A percentile compares a stretch with the other conserved stretches of the same genome.
Evolutionary conservation across 768 basidiomycete species (phyloP).

Genomic region (Hericium alpestre): DNA sequence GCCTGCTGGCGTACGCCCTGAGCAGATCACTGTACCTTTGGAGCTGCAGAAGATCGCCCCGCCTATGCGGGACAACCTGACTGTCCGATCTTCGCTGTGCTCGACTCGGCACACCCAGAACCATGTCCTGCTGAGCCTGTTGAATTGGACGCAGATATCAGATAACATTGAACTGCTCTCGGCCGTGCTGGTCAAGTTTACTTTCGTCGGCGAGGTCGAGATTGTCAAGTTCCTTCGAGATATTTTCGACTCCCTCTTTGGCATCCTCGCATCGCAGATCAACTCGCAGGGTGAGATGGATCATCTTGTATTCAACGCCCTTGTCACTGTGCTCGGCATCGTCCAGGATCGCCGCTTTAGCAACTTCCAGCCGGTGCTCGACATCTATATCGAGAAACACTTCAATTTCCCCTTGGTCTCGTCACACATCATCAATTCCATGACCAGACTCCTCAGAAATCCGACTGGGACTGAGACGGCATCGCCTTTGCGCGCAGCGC

Average conservation of each 20-base stretch:
- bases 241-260: constrained; percentile 89
- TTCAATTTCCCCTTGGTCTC: constrained; percentile 75
- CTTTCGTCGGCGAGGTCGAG: constrained; percentile 89
- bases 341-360: constrained; percentile 90
- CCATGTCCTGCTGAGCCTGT: constrained; percentile 63
- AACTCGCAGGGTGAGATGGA: constrained; percentile 78
- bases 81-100: constrained; percentile 81
- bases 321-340: constrained; percentile 86
- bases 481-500: constrained; percentile 70
- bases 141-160: constrained; percentile 68
- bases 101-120: constrained; percentile 92
- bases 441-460: constrained; percentile 71
- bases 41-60: constrained; percentile 58
- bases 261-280: constrained; percentile 64
- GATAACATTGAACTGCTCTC: constrained; percentile 52
- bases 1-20: constrained; percentile 42
- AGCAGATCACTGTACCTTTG: constrained; percentile 45
- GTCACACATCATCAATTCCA: constrained; percentile 76
- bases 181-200: constrained; percentile 70
- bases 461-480: constrained; percentile 66
- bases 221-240: constrained; percentile 87
- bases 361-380: constrained; percentile 88
- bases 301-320: constrained; percentile 76
- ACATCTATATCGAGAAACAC: constrained; percentile 86
- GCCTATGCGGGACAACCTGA: constrained; percentile 66